A percentile compares a stretch with the other conserved stretches of the same genome.
These are phyloP conservation scores for Aspergillus caelatus DNA, from an alignment of 2,329 filamentous ascomycete species.

Conservation along the genomic window DNA sequence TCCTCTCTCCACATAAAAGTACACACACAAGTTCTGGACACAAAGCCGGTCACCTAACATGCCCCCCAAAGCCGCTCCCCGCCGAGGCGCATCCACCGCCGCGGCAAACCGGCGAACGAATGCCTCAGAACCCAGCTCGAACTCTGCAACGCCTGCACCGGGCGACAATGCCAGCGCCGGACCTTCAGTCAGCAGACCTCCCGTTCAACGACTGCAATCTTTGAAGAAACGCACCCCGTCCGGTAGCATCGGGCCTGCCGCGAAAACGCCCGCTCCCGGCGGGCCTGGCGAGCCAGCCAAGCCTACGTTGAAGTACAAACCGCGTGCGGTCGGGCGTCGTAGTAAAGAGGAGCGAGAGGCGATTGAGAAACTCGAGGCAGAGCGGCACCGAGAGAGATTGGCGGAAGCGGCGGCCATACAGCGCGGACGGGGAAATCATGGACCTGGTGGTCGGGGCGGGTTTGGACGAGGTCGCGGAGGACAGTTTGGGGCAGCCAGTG, in stretches of 20 bases:
- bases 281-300: constrained; percentile 35
- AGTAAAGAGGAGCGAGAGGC: constrained; percentile 51
- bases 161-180: neutral
- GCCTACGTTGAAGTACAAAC: constrained; percentile 47
- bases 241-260: constrained; percentile 38
- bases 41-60: constrained; percentile 20
- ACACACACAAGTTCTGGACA: neutral
- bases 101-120: constrained; percentile 24
- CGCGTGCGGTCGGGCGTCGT: constrained; percentile 43
- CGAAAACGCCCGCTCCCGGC: constrained; percentile 16
- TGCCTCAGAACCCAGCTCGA: constrained; percentile 16
- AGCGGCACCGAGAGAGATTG: constrained; percentile 42
- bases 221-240: constrained; percentile 42
- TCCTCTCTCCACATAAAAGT: neutral
- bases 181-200: constrained; percentile 25
- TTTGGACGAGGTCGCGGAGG: constrained; percentile 36
- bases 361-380: constrained; percentile 45
- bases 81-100: constrained; percentile 24
- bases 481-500: constrained; percentile 29
- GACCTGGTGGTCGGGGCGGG: constrained; percentile 33
- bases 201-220: constrained; percentile 47
- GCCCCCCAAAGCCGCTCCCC: constrained; percentile 38
- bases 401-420: constrained; percentile 45
- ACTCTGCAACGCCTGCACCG: constrained; percentile 15
- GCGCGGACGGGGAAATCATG: constrained; percentile 33